Conservation (phyloP, 768 basidiomycete species). For the Leccinellum albellum region DNA sequence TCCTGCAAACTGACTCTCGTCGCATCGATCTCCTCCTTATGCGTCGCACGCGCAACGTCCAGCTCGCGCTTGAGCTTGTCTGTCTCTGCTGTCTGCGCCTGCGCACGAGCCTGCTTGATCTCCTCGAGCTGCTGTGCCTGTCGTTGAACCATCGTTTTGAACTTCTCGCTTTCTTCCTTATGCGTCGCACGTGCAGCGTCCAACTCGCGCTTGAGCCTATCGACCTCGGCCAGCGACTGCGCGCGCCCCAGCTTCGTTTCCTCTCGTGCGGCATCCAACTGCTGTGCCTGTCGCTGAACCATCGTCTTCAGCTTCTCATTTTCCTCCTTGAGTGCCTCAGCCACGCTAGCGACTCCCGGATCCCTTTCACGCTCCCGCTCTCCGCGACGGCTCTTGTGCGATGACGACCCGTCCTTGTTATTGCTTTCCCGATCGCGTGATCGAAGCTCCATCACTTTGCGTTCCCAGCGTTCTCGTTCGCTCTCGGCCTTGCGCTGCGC, state of each 20-base stretch:
- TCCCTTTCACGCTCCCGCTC: conserved; percentile 18
- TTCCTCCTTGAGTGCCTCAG: conserved; percentile 20
- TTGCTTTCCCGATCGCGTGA: conserved; percentile 11
- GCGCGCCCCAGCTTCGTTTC: conserved; percentile 9
- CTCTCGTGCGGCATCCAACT: conserved; percentile 10
- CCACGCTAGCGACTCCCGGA: not conserved
- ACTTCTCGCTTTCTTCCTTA: conserved; percentile 20
- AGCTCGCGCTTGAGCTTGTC: conserved; percentile 16
- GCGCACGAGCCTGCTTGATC: conserved; percentile 7
- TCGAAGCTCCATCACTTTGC: conserved; percentile 18
- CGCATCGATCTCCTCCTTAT: conserved; percentile 15
- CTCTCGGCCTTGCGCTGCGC: conserved; percentile 15
- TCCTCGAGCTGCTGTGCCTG: conserved; percentile 22
- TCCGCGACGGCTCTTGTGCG: conserved; percentile 14
- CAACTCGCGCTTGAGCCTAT: conserved; percentile 13
- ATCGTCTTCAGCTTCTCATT: conserved; percentile 22
- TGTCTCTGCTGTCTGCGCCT: conserved; percentile 4
- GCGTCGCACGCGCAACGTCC: not conserved
- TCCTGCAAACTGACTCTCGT: conserved; percentile 17
- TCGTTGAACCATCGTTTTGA: conserved; percentile 19
- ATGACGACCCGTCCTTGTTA: conserved; percentile 9
- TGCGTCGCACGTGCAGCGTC: not conserved
- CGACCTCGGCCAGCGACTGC: conserved; percentile 11
- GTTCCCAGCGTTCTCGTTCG: conserved; percentile 21
- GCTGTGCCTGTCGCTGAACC: conserved; percentile 14